These are phyloP conservation scores for Chrysosporium keratinophilum DNA, from an alignment of 2,329 filamentous ascomycete species.

Conservation along the genomic window DNA sequence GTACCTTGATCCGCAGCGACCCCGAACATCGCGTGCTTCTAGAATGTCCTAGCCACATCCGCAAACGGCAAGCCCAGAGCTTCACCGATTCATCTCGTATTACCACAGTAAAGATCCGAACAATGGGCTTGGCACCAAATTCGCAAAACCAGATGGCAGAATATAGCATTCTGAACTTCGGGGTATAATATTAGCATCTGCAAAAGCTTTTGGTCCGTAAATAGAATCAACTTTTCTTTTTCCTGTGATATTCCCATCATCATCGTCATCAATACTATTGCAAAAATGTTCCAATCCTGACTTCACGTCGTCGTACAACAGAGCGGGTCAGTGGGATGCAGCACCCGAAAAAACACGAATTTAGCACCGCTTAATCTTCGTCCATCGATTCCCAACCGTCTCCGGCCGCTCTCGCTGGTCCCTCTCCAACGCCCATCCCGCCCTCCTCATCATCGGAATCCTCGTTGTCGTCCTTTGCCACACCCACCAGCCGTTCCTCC, in stretches of 20 bases:
- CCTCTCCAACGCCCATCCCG: constrained; percentile 29
- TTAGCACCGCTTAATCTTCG: constrained; percentile 32
- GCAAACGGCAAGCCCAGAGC: no score
- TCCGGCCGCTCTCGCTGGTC: constrained; percentile 34
- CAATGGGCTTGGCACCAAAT: no score
- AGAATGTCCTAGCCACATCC: no score
- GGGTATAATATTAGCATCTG: constrained; percentile 3
- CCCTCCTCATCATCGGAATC: constrained; percentile 51
- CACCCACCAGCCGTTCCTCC: constrained; percentile 65
- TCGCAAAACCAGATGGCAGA: no score
- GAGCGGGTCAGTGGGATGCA: no score
- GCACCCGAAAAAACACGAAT: neutral
- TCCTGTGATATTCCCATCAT: neutral
- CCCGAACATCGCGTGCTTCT: no score
- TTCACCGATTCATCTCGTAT: no score
- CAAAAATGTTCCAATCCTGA: no score
- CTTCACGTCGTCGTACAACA: no score
- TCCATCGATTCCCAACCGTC: constrained; percentile 48
- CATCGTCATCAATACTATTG: no score
- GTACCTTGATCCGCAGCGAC: no score
- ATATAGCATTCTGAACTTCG: neutral
- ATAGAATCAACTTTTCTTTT: neutral
- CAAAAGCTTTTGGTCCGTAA: neutral
- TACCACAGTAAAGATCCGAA: no score
- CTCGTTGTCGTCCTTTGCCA: constrained; percentile 56